Base-by-base conservation (phyloP, 345 rosid genomes). In the Mangifera indica region DNA sequence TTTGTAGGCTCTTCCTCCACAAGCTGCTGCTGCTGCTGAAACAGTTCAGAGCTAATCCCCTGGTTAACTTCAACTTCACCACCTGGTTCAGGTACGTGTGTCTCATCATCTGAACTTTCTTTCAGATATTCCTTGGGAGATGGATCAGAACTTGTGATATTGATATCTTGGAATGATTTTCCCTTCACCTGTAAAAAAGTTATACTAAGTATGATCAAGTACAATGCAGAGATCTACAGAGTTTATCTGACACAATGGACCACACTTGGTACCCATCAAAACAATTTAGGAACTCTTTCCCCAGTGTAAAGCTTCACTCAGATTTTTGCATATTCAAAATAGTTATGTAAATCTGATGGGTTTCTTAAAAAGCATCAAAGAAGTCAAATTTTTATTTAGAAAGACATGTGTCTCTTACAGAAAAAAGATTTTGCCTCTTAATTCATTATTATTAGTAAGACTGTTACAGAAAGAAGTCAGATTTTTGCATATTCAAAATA, bases 21-120 rank as follows among this genome's bases (percentile, higher is more conserved):
- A 71, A 82, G 84, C 70, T 79, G 85, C 77, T 82, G n/a, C n/a
- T n/a, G 81, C 67, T 70, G 59, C 78, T 84, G 82, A 79, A 76
- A 69, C 54, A 77, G 72, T 32, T 51, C 71, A 84, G 81, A 69
- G 70, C 71, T 66, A 34, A 67, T 74, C 80, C 83, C 90, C 58
- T 72, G 85, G 57, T 79, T 84, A 67, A 59, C 71, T 72, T 80
- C 77, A 42, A 63, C 25, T 25, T 82, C 78, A 74, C 45, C 77
- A 74, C 60, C 75, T 21, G 76, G 74, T 79, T 69, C 84, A 70
- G 81, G 78, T 68, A 72, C 66, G 24, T 66, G 76, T 7, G 74
- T 67, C 79, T 88, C 97, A 72, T 78, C 91, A 76, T 81, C 88
- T 60, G 82, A 85, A 81, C 71, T 80, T 68, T 87, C 92, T 77